Conservation (phyloP, 148 eudicot species). For the Rhododendron henanense region DNA sequence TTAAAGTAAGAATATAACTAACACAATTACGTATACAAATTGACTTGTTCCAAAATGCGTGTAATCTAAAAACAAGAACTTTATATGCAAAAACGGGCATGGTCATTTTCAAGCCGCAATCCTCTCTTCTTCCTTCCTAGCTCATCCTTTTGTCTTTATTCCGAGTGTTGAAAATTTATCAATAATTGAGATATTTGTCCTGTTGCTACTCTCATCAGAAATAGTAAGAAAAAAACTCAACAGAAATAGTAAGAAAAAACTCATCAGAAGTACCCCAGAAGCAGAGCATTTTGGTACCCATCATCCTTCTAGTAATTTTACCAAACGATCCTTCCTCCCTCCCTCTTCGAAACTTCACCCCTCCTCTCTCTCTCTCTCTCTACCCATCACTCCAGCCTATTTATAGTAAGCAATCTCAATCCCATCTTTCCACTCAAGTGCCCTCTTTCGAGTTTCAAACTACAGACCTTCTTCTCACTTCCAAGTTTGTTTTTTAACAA, state of each 20-base stretch:
- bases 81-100: background rate
- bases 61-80: background rate
- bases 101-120: background rate
- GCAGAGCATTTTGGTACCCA: background rate
- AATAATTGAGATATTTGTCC: background rate
- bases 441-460: no score
- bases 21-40: background rate
- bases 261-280: background rate
- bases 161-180: background rate
- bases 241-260: no score
- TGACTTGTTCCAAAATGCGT: background rate
- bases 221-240: background rate
- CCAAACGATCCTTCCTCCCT: slow-evolving; percentile 2
- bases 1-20: background rate
- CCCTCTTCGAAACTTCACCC: background rate
- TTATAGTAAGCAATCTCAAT: background rate
- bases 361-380: background rate
- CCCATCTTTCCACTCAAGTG: background rate
- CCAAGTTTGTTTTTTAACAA: background rate
- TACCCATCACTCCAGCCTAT: background rate
- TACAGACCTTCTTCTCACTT: background rate
- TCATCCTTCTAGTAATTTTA: background rate
- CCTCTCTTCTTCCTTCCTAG: background rate
- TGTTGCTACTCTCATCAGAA: background rate
- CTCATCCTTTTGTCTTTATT: background rate